A percentile compares a stretch with the other conserved stretches of the same genome.
Conservation (phyloP, 2,329 filamentous ascomycete species). For the Hymenoscyphus repandus region DNA sequence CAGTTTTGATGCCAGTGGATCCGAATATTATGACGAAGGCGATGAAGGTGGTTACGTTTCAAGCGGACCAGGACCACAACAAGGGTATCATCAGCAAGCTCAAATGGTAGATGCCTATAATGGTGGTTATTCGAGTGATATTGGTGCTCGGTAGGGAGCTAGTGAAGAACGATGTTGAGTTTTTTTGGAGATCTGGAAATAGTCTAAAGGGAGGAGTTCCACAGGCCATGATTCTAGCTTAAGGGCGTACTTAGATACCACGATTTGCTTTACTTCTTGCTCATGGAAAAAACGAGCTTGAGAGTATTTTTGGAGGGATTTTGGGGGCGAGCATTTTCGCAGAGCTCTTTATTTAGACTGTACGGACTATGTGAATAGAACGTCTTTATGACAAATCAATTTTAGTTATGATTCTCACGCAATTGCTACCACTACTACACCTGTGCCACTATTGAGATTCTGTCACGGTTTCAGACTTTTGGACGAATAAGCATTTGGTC, state of each 20-base stretch:
- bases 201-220: constrained; percentile 3
- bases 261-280: constrained; percentile 14
- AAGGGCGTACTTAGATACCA: constrained; percentile 30
- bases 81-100: constrained; percentile 24
- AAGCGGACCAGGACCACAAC: constrained; percentile 29
- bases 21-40: constrained; percentile 64
- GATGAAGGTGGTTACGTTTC: constrained; percentile 66
- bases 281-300: background rate
- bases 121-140: constrained; percentile 31
- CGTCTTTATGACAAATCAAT: too few species aligned
- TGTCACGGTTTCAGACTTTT: too few species aligned
- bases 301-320: too few species aligned
- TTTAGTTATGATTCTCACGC: too few species aligned
- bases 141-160: constrained; percentile 22
- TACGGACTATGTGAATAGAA: too few species aligned
- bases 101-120: constrained; percentile 29
- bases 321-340: too few species aligned
- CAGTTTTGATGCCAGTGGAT: constrained; percentile 73
- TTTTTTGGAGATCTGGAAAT: constrained; percentile 6
- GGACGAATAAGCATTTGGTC: too few species aligned
- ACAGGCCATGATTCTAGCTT: constrained; percentile 7
- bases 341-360: too few species aligned
- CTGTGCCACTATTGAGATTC: too few species aligned
- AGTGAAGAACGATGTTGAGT: background rate
- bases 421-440: too few species aligned